Evolutionary conservation across 805 yeast genomes (phyloP).

Genomic region (Kuraishia cidri): DNA sequence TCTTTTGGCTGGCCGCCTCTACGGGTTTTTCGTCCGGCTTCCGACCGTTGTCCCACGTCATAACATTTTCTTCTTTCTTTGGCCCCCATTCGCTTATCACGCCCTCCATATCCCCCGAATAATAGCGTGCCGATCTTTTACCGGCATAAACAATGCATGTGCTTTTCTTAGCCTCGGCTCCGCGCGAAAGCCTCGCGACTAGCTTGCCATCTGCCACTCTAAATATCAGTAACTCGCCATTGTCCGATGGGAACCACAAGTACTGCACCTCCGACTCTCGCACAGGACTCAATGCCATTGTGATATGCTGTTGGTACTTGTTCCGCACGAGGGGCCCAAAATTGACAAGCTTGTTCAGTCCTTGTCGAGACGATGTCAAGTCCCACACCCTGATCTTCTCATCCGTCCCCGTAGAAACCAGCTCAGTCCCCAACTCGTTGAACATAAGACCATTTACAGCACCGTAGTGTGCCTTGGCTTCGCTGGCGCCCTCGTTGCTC

Average conservation of each 20-base stretch:
- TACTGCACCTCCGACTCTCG: constrained; percentile 47
- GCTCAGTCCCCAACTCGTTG: constrained; percentile 54
- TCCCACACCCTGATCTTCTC: constrained; percentile 81
- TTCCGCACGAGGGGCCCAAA: constrained; percentile 76
- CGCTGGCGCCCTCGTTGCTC: constrained; percentile 4
- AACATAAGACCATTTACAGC: constrained; percentile 75
- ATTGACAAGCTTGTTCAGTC: constrained; percentile 53
- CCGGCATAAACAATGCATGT: constrained; percentile 45
- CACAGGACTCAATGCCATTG: constrained; percentile 41
- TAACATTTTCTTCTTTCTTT: constrained; percentile 5
- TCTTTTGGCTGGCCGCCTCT: background rate
- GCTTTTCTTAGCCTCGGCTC: constrained; percentile 32
- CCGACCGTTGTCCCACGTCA: no score
- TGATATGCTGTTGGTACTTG: constrained; percentile 45
- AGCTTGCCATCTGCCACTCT: constrained; percentile 55
- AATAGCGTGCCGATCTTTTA: constrained; percentile 33
- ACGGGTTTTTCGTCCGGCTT: no score
- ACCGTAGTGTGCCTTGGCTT: constrained; percentile 59
- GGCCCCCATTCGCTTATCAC: constrained; percentile 52
- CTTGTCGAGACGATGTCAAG: constrained; percentile 34
- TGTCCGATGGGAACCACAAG: constrained; percentile 67
- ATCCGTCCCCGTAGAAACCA: constrained; percentile 70
- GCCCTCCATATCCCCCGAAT: constrained; percentile 63
- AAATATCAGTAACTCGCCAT: constrained; percentile 57
- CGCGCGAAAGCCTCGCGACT: constrained; percentile 43